Evolutionary conservation across 768 basidiomycete species (phyloP), one percentile per base, ranked within the genome.

Genomic region (Collybia sordida): DNA sequence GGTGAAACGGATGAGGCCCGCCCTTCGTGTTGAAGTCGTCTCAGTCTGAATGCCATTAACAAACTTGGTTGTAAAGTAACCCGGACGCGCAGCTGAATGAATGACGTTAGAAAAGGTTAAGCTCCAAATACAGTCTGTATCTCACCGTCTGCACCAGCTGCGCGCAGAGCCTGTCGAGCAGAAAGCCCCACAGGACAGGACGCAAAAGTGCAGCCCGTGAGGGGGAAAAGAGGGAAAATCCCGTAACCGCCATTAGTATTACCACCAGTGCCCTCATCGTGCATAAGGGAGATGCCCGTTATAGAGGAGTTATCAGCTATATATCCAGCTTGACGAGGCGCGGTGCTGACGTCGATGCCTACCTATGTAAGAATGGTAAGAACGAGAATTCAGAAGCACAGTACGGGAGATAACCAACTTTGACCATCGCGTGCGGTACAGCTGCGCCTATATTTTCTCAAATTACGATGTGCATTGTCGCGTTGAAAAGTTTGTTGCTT

Each of bases 1-100:
- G 4, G 80, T 83, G 59, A 83, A 85, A 0, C 79, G 74, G 54
- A 83, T 82, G 22, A 84, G 63, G 0, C 80, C 82, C 12, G 82
- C 75, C 37, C 82, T 74, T 24, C 83, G 73, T 2, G 82, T 84
- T 0, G 81, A 80, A 1, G 83, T 84, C 2, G 81, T 69, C 58
- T 85, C 83, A 45, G 79, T 72, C 52, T 76, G 67, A 27, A 78
- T 77, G 3, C 65, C 64, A 49, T 78, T 77, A 18, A 67, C 61
- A 43, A 79, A 77, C 1, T 71, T 75, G 3, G 75, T 72, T 4
- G 75, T 73, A 51, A 80, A 80, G 50, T 77, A 78, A 3, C 78
- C 78, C 3, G 78, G 77, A 7, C 59, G 59, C 5, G 77, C 78
- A 42, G 65, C 77, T 78, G 35, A 21, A 35, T 9, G 41, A 39